Evolutionary conservation across 2,329 filamentous ascomycete species (phyloP), one percentile per base, ranked within the genome.

Genomic region (Talaromyces sp.): DNA sequence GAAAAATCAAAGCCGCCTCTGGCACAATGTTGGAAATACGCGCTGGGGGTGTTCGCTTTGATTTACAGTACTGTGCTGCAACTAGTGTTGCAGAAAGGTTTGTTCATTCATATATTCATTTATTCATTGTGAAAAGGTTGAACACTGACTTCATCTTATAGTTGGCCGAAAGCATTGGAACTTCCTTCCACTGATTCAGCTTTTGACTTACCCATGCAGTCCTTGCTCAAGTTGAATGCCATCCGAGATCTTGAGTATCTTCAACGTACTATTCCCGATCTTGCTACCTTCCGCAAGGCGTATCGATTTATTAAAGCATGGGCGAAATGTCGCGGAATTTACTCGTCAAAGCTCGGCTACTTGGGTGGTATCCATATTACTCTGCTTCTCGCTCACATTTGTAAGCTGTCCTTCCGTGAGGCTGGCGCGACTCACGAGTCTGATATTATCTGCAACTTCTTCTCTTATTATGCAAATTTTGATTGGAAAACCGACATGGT

Each of bases 31-130:
- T 89, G 5, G 84, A 88, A 63, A 71, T 89, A 4, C 79, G 81
- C 41, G 74, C 87, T n/a, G 67, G 72, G 3, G 80, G 77, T 9
- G 73, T 88, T 63, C 83, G 78, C 61, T 77, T 87, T 64, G 84
- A 88, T 66, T 71, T 89, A 51, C 85, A 88, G 60, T 89, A 89
- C 66, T 88, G 84, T 62, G 78, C 83, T 5, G 82, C 85, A 1
- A 73, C 78, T 2, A 73, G 74, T 31, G 73, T 88, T 43, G 77
- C 82, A 2, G 78, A 84, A 66, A 77, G 75, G 74, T 78, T 67
- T 31, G 15, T n/a, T 36, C 45, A 35, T 43, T 40, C 50, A 36
- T 15, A 15, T 10, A 35, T 43, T 40, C 50, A 36, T 15, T 17
- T 10, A 36, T 51, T 56, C 21, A 36, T 19, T 22, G 13, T 33